Conservation (phyloP, 2,329 filamentous ascomycete species). For the Nothophoma quercina region DNA sequence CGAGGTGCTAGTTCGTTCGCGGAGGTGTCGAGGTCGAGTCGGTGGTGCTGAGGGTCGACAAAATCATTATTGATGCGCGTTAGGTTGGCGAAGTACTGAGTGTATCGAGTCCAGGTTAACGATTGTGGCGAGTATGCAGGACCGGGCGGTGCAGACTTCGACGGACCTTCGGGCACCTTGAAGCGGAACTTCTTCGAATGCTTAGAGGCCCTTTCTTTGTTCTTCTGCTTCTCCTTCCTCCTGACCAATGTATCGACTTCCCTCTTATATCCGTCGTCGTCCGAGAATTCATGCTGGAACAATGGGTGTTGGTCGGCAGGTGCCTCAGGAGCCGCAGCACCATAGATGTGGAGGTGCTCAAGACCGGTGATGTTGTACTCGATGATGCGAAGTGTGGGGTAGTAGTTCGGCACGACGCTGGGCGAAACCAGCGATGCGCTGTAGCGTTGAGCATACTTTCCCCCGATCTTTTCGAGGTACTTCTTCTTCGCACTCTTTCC, state of each 20-base stretch:
- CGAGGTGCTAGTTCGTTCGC: slow-evolving; percentile 17
- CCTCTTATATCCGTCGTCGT: slow-evolving; percentile 47
- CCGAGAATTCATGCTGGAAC: slow-evolving; percentile 14
- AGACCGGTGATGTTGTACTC: slow-evolving; percentile 91
- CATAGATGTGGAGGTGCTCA: slow-evolving; percentile 55
- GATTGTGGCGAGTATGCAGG: slow-evolving; percentile 90
- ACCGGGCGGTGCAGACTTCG: slow-evolving; percentile 76
- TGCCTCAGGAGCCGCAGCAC: slow-evolving; percentile 2
- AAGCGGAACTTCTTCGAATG: slow-evolving; percentile 55
- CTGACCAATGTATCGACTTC: slow-evolving; percentile 56
- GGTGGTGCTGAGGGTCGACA: slow-evolving; percentile 22
- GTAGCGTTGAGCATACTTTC: slow-evolving; percentile 84
- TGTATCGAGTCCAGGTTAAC: slow-evolving; percentile 79
- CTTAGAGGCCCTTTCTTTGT: slow-evolving; percentile 27
- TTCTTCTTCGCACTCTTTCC: slow-evolving; percentile 59
- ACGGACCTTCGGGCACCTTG: slow-evolving; percentile 72
- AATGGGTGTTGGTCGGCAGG: slow-evolving; percentile 17
- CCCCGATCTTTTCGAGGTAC: slow-evolving; percentile 74
- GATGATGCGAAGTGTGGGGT: slow-evolving; percentile 86
- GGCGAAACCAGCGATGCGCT: slow-evolving; percentile 81
- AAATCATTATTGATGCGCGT: slow-evolving; percentile 84
- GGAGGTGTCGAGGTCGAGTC: slow-evolving; percentile 4
- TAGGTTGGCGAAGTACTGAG: slow-evolving; percentile 94
- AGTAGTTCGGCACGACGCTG: slow-evolving; percentile 92
- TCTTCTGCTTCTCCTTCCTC: slow-evolving; percentile 59